phyloP scores from a whole-genome alignment of 2,329 filamentous ascomycete species.

The Coniochaeta ligniaria region DNA sequence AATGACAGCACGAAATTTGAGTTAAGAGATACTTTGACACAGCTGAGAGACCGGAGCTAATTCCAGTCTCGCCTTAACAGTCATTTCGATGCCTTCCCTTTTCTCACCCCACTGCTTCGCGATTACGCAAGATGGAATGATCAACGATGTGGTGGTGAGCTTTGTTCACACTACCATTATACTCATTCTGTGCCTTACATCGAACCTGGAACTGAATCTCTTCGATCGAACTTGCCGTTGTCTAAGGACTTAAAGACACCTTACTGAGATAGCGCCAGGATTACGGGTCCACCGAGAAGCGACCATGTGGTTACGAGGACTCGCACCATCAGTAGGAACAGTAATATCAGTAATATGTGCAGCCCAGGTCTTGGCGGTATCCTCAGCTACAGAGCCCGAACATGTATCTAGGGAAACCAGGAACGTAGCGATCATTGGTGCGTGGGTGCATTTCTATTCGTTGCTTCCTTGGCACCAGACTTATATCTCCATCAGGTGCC shows the following conservation, averaged over 20 bases:
- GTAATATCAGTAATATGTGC: background rate
- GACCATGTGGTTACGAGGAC: background rate
- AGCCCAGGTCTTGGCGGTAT: background rate
- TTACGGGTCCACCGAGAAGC: background rate
- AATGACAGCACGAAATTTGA: background rate
- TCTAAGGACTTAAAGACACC: background rate
- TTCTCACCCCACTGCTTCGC: no score
- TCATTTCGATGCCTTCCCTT: background rate
- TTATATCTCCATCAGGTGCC: conserved; percentile 55
- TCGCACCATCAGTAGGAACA: background rate
- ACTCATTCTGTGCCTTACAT: no score
- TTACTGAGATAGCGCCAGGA: background rate
- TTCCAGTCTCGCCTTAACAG: background rate
- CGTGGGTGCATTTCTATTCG: background rate
- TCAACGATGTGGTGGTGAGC: no score
- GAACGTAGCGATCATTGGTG: conserved; percentile 1
- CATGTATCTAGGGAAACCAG: background rate
- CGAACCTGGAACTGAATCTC: no score
- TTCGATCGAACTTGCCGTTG: no score
- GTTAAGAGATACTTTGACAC: background rate
- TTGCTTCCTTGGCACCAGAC: background rate
- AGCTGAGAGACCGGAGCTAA: no score
- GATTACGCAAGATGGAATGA: no score
- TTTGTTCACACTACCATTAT: no score
- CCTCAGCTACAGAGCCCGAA: background rate